Evolutionary conservation across 1,284 basidiomycete species (phyloP).

Genomic region (Phaffia rhodozyma): DNA sequence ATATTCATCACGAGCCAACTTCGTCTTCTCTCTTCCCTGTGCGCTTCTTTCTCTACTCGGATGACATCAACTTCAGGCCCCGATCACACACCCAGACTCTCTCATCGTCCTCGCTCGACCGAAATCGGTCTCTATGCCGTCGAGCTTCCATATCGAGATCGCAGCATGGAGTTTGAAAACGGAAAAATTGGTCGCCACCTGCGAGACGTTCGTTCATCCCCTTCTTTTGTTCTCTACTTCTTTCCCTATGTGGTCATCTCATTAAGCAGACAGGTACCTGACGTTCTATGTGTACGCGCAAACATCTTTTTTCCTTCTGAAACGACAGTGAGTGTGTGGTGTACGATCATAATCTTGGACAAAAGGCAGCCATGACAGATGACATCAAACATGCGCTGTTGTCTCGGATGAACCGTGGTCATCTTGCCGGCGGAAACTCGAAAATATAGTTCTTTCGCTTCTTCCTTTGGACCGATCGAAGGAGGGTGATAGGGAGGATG

Average conservation of each 20-base stretch:
- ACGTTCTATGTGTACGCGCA: background rate
- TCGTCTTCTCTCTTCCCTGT: background rate
- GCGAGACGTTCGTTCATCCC: slow-evolving; percentile 7
- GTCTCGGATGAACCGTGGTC: background rate
- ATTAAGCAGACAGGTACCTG: too few relatives aligned
- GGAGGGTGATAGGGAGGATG: too few relatives aligned
- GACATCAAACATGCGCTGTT: background rate
- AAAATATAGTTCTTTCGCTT: too few relatives aligned
- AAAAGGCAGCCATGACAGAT: slow-evolving; percentile 2
- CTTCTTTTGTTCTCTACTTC: background rate
- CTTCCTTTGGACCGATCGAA: too few relatives aligned
- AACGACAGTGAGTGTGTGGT: background rate
- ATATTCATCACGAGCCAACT: background rate
- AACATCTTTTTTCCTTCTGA: background rate
- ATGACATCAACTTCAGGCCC: background rate
- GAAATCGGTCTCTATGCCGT: slow-evolving; percentile 6
- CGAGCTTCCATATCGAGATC: slow-evolving; percentile 8
- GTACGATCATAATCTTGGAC: slow-evolving; percentile 9
- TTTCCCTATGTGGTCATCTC: background rate
- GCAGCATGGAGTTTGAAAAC: slow-evolving; percentile 12
- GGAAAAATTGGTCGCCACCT: slow-evolving; percentile 9
- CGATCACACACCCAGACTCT: slow-evolving; percentile 15
- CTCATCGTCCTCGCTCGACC: slow-evolving; percentile 5
- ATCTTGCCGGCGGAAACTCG: too few relatives aligned
- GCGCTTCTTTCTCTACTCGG: background rate